phyloP scores from a whole-genome alignment of 108 stramenopile genomes.

The Cylindrotheca fusiformis region DNA sequence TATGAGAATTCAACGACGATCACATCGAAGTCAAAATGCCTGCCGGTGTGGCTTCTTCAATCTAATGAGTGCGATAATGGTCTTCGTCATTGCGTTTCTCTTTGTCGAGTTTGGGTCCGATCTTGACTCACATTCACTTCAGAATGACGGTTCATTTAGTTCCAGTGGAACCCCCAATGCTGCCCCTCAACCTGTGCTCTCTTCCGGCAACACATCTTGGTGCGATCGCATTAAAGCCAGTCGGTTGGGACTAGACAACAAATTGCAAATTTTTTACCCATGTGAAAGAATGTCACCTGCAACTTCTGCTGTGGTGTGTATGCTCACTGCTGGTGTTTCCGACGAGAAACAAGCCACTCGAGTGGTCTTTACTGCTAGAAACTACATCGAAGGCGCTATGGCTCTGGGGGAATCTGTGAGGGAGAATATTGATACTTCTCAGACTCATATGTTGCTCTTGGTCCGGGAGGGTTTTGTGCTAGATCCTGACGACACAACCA shows the following conservation, averaged over 20 bases:
- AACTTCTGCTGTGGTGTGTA: conserved; percentile 30
- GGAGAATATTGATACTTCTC: conserved; percentile 15
- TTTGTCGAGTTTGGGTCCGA: too few relatives aligned
- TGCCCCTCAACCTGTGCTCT: not conserved
- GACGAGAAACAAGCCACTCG: conserved; percentile 22
- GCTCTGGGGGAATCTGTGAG: conserved; percentile 26
- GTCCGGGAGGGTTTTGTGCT: conserved; percentile 27
- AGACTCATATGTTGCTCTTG: conserved; percentile 24
- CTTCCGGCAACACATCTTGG: conserved; percentile 14
- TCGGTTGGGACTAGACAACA: conserved; percentile 7
- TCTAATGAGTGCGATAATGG: too few relatives aligned
- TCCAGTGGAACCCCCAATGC: not conserved
- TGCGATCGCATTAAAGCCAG: conserved; percentile 21
- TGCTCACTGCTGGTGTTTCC: conserved; percentile 28
- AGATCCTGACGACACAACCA: conserved; percentile 9
- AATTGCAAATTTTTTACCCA: conserved; percentile 21
- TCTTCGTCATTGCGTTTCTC: too few relatives aligned
- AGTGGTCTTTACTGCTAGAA: conserved; percentile 22
- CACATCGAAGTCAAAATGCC: too few relatives aligned
- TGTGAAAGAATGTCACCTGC: conserved; percentile 38
- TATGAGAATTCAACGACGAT: too few relatives aligned
- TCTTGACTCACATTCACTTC: too few relatives aligned
- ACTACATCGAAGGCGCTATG: conserved; percentile 39
- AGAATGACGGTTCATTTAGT: too few relatives aligned
- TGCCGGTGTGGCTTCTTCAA: too few relatives aligned